Conservation (phyloP, 169 alveolate genomes). For the Amoebophrya sp. region DNA sequence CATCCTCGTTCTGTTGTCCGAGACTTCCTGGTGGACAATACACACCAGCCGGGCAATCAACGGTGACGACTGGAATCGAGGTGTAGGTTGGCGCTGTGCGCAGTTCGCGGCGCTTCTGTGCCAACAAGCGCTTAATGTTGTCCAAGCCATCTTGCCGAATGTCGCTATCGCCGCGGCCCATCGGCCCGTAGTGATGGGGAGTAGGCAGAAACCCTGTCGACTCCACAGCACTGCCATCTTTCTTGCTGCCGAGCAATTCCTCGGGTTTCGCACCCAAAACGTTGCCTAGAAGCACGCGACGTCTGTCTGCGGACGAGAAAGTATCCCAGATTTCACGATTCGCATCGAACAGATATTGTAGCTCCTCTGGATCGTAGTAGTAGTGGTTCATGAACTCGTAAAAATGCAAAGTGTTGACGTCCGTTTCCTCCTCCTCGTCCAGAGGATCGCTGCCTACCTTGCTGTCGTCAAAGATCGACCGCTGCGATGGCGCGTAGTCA, state of each 20-base stretch:
- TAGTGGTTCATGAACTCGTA: not conserved
- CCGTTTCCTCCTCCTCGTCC: not conserved
- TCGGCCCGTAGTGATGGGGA: not conserved
- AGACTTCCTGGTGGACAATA: conserved; percentile 32
- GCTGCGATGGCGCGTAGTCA: not conserved
- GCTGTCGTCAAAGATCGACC: not conserved
- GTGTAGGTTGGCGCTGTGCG: not conserved
- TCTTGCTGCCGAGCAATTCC: not conserved
- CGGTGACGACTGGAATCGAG: not conserved
- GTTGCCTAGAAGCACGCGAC: not conserved
- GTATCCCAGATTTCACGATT: not conserved
- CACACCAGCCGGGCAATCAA: not conserved
- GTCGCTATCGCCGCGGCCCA: conserved; percentile 18
- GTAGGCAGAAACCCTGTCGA: not conserved
- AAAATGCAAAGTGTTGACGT: not conserved
- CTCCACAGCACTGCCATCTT: not conserved
- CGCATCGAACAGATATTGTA: not conserved
- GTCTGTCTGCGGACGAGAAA: not conserved
- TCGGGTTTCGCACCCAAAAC: not conserved
- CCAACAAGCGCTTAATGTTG: not conserved
- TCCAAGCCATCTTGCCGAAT: not conserved
- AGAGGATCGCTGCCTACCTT: not conserved
- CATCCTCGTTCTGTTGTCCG: conserved; percentile 2
- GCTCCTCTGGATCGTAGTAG: conserved; percentile 13
- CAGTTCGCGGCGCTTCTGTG: not conserved